Evolutionary conservation across 345 rosid genomes (phyloP).

Genomic region (Pistacia integerrima): DNA sequence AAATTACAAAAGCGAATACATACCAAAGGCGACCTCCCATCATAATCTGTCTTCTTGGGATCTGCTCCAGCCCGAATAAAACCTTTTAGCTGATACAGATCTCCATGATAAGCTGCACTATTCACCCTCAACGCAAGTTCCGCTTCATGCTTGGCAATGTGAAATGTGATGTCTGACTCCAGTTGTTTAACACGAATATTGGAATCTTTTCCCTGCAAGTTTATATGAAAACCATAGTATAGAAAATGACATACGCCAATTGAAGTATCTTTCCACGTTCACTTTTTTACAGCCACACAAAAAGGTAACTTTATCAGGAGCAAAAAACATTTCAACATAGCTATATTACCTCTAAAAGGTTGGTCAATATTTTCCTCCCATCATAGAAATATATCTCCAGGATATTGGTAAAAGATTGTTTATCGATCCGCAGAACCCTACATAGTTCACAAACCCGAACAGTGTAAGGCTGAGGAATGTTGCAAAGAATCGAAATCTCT

Average conservation of each 20-base stretch:
- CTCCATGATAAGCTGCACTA: conserved; percentile 86
- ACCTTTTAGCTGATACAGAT: conserved; percentile 70
- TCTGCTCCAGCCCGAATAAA: conserved; percentile 86
- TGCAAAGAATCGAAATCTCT: conserved; percentile 86
- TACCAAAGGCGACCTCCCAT: conserved; percentile 94
- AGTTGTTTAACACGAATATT: conserved; percentile 69
- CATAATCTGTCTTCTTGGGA: conserved; percentile 87
- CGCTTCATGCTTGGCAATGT: conserved; percentile 92
- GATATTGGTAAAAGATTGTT: conserved; percentile 79
- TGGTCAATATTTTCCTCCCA: conserved; percentile 79
- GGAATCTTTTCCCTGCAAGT: conserved; percentile 69
- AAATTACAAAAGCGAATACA: conserved; percentile 5
- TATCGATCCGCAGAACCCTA: conserved; percentile 84
- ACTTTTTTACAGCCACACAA: neutral
- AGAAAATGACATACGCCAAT: neutral
- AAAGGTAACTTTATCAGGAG: neutral
- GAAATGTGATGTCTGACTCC: conserved; percentile 80
- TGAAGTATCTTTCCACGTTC: neutral
- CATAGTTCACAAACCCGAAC: conserved; percentile 76
- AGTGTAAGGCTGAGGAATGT: conserved; percentile 89
- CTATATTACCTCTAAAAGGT: conserved; percentile 70
- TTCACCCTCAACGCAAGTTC: conserved; percentile 92
- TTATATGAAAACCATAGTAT: conserved; percentile 4
- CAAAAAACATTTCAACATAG: neutral
- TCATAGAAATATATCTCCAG: conserved; percentile 91